A percentile compares a stretch with the other conserved stretches of the same genome.
Evolutionary conservation across 257 asterid species (phyloP).

Genomic region (Capsicum baccatum): DNA sequence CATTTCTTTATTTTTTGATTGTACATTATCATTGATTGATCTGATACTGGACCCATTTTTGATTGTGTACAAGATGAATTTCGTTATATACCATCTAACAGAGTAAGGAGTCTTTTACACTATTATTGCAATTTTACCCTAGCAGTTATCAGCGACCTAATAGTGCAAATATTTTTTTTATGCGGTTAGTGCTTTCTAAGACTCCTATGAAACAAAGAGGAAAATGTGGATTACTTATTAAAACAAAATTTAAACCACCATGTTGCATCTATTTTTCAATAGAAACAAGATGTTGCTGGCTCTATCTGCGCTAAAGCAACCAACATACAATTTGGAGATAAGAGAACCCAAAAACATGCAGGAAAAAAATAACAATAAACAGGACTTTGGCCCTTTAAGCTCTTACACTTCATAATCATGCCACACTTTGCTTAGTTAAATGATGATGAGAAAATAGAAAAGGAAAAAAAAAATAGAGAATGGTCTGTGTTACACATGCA

Average conservation of each 20-base stretch:
- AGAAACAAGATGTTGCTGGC: slow-evolving; percentile 5
- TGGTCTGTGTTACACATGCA: not conserved
- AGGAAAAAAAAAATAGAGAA: slow-evolving; percentile 6
- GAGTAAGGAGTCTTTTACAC: too few relatives aligned
- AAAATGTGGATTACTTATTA: not conserved
- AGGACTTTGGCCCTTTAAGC: not conserved
- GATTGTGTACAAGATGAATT: too few relatives aligned
- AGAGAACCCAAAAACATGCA: not conserved
- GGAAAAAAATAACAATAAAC: not conserved
- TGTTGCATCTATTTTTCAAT: not conserved
- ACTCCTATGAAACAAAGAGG: not conserved
- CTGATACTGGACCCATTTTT: too few relatives aligned
- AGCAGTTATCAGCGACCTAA: too few relatives aligned
- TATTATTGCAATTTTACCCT: too few relatives aligned
- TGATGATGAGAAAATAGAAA: not conserved
- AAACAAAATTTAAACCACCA: not conserved
- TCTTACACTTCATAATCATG: not conserved
- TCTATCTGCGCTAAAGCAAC: slow-evolving; percentile 10
- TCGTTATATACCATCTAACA: too few relatives aligned
- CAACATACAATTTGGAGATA: not conserved
- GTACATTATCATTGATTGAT: too few relatives aligned
- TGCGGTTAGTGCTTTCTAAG: not conserved
- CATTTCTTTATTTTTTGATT: too few relatives aligned
- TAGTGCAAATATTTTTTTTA: too few relatives aligned
- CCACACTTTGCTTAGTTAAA: not conserved